Evolutionary conservation across 495 filamentous ascomycete species (phyloP).

Genomic region (Xylaria palmicola): DNA sequence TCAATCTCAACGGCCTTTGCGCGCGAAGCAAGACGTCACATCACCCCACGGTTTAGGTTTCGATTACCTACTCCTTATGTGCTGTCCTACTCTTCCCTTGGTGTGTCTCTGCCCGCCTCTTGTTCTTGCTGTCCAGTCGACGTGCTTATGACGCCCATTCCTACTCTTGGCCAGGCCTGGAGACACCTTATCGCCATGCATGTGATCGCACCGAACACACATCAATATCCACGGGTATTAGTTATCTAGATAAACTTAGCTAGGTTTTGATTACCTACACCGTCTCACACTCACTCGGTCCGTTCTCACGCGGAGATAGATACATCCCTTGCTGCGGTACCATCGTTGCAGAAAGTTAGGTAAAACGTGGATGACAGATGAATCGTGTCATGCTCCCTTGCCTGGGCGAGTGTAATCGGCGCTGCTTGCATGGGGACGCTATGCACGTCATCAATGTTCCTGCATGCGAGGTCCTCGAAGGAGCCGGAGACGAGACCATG

Average conservation of each 20-base stretch:
- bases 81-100: not conserved
- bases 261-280: too few species aligned
- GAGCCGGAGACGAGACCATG: not conserved
- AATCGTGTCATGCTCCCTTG: not conserved
- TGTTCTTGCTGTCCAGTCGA: not conserved
- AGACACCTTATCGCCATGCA: too few species aligned
- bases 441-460: conserved; percentile 17
- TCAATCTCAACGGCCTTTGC: conserved; percentile 18
- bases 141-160: not conserved
- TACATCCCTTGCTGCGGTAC: not conserved
- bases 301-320: not conserved
- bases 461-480: conserved; percentile 3
- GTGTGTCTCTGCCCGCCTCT: not conserved
- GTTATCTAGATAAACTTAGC: too few species aligned
- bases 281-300: not conserved
- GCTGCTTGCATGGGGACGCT: not conserved
- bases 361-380: not conserved
- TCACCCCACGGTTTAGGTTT: conserved; percentile 15
- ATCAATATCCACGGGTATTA: too few species aligned
- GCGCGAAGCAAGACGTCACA: conserved; percentile 6
- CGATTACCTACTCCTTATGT: too few species aligned
- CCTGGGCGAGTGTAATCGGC: not conserved
- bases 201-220: too few species aligned
- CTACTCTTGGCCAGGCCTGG: too few species aligned
- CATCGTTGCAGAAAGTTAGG: not conserved